These are phyloP conservation scores for Sisymbrium altissimum DNA, from an alignment of 345 rosid species.

Conservation along the genomic window DNA sequence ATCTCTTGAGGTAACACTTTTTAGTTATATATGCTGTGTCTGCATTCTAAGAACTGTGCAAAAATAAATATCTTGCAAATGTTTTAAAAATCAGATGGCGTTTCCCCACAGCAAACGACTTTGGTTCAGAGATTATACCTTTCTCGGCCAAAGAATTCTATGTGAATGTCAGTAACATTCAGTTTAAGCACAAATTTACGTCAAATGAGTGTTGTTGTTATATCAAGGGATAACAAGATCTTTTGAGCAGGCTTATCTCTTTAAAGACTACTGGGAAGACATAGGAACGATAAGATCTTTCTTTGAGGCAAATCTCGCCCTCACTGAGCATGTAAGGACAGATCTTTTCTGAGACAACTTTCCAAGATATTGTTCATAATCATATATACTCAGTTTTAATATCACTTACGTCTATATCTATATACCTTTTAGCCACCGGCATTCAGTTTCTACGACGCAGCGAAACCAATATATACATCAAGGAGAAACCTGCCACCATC, in stretches of 20 bases:
- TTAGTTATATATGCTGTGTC: neutral
- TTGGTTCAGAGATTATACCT: constrained; percentile 93
- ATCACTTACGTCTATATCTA: constrained; percentile 6
- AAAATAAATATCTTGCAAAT: neutral
- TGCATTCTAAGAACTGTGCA: neutral
- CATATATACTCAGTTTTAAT: neutral
- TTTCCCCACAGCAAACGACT: constrained; percentile 96
- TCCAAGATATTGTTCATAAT: neutral
- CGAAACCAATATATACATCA: constrained; percentile 86
- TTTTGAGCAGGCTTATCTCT: constrained; percentile 77
- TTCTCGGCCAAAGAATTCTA: constrained; percentile 79
- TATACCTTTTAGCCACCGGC: constrained; percentile 63
- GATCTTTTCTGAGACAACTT: constrained; percentile 1
- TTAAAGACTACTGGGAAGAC: constrained; percentile 97
- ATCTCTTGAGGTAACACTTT: constrained; percentile 70
- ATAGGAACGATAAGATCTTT: constrained; percentile 96
- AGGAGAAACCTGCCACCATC: constrained; percentile 92
- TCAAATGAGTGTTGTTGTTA: neutral
- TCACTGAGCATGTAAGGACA: constrained; percentile 77
- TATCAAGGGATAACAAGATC: neutral
- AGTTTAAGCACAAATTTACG: constrained; percentile 11
- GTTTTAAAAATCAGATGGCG: constrained; percentile 71
- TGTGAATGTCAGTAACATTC: constrained; percentile 50
- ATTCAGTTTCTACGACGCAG: constrained; percentile 91
- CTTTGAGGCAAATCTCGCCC: constrained; percentile 92